A percentile compares a stretch with the other conserved stretches of the same genome.
Conservation (phyloP, 768 basidiomycete genomes). For the Kwoniella botswanensis region DNA sequence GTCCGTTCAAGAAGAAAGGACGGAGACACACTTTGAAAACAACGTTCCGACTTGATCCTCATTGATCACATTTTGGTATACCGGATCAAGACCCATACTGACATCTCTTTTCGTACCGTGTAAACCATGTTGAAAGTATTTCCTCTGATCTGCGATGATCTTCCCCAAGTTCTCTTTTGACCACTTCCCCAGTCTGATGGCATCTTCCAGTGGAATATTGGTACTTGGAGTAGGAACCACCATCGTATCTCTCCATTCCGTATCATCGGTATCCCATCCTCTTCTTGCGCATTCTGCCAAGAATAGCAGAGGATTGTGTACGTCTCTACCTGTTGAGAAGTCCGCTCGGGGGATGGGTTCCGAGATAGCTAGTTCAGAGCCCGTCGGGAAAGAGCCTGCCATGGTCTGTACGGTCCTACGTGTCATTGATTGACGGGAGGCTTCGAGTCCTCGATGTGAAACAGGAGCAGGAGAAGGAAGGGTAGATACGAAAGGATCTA, state of each 20-base stretch:
- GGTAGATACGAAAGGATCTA: conserved; percentile 13
- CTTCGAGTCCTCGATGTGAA: neutral
- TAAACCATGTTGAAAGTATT: conserved; percentile 18
- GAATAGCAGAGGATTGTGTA: conserved; percentile 21
- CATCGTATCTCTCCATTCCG: conserved; percentile 1
- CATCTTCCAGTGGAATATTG: conserved; percentile 9
- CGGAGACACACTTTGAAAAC: conserved; percentile 9
- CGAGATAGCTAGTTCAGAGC: conserved; percentile 7
- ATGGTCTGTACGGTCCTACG: conserved; percentile 7
- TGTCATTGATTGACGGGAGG: conserved; percentile 8
- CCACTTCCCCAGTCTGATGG: conserved; percentile 14
- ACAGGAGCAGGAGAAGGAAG: neutral
- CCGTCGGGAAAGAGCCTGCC: conserved; percentile 17
- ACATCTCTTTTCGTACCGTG: conserved; percentile 23
- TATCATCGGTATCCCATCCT: conserved; percentile 18
- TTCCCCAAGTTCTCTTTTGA: conserved; percentile 10
- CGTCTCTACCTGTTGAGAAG: conserved; percentile 11
- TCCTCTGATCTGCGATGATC: conserved; percentile 20
- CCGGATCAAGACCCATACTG: conserved; percentile 14
- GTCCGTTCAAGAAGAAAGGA: no score
- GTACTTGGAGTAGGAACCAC: conserved; percentile 6
- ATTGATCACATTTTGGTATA: conserved; percentile 15
- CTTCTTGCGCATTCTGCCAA: conserved; percentile 22
- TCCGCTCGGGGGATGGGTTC: conserved; percentile 7
- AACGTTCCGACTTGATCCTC: conserved; percentile 14